A percentile compares a stretch with the other conserved stretches of the same genome.
These are phyloP conservation scores for Lanmaoa rubissima DNA, from an alignment of 768 basidiomycete species.

Conservation along the genomic window DNA sequence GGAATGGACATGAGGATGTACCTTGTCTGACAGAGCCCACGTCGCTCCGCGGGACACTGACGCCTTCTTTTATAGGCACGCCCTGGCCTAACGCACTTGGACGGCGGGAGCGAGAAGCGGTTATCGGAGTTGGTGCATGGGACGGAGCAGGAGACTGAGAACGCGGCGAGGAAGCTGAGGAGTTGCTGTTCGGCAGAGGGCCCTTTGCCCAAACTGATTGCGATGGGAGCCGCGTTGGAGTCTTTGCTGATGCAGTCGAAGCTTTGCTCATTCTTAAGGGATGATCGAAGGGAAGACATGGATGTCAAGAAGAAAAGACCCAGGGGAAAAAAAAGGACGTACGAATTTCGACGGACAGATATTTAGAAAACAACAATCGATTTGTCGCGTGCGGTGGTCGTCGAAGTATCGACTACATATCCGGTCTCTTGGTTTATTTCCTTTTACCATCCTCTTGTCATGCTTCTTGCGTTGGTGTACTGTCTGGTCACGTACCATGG, in stretches of 20 bases:
- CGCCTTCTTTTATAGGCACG: conserved; percentile 76
- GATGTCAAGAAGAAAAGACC: conserved; percentile 1
- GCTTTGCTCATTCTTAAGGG: conserved; percentile 87
- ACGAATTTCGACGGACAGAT: conserved; percentile 44
- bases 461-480: too few species aligned
- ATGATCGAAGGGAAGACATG: conserved; percentile 1
- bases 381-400: conserved; percentile 74
- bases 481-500: too few species aligned
- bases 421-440: too few species aligned
- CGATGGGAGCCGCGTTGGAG: too few species aligned
- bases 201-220: conserved; percentile 92
- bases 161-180: conserved; percentile 59
- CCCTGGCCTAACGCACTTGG: conserved; percentile 72
- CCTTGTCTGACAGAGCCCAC: conserved; percentile 69
- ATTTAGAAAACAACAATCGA: conserved; percentile 49
- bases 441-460: too few species aligned
- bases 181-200: conserved; percentile 60
- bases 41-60: conserved; percentile 64
- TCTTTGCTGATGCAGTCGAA: too few species aligned
- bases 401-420: conserved; percentile 37
- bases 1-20: conserved; percentile 32
- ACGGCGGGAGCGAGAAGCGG: conserved; percentile 70
- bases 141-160: conserved; percentile 75
- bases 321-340: conserved; percentile 28
- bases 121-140: conserved; percentile 42